A percentile compares a stretch with the other conserved stretches of the same genome.
Conservation (phyloP, 1,284 basidiomycete genomes). For the Cryptococcus sp. region DNA sequence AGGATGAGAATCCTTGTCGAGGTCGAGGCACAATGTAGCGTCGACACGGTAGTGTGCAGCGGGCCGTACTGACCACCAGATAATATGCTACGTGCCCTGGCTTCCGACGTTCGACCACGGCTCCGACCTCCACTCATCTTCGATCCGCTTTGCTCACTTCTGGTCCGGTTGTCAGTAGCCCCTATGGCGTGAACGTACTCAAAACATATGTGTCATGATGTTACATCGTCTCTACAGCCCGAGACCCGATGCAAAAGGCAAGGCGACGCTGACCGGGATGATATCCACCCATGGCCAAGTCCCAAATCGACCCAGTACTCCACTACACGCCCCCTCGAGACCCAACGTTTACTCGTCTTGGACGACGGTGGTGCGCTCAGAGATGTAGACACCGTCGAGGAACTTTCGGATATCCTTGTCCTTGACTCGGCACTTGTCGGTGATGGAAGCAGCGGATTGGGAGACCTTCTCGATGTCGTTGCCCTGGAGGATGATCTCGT, state of each 20-base stretch:
- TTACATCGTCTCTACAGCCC: slow-evolving; percentile 17
- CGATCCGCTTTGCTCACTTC: too few relatives aligned
- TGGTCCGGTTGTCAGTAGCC: too few relatives aligned
- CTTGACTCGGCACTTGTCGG: slow-evolving; percentile 89
- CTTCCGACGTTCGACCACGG: too few relatives aligned
- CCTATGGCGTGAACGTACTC: too few relatives aligned
- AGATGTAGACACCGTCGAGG: slow-evolving; percentile 66
- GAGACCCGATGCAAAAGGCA: slow-evolving; percentile 2
- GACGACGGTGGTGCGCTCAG: slow-evolving; percentile 45
- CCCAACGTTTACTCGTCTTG: slow-evolving; percentile 28
- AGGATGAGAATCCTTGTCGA: too few relatives aligned
- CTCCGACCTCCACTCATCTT: too few relatives aligned
- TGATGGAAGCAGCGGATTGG: slow-evolving; percentile 94
- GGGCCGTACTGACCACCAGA: too few relatives aligned
- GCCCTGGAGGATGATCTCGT: slow-evolving; percentile 88
- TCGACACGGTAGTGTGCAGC: too few relatives aligned
- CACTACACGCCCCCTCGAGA: not conserved
- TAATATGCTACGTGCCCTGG: too few relatives aligned
- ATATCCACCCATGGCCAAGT: slow-evolving; percentile 1
- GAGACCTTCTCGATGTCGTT: slow-evolving; percentile 96
- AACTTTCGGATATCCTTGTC: slow-evolving; percentile 97
- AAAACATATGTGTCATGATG: slow-evolving; percentile 18
- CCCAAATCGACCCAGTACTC: not conserved
- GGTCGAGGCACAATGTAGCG: too few relatives aligned
- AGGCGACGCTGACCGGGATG: not conserved